Base-by-base conservation (phyloP, 306 rosid species). In the Quercus parvula region DNA sequence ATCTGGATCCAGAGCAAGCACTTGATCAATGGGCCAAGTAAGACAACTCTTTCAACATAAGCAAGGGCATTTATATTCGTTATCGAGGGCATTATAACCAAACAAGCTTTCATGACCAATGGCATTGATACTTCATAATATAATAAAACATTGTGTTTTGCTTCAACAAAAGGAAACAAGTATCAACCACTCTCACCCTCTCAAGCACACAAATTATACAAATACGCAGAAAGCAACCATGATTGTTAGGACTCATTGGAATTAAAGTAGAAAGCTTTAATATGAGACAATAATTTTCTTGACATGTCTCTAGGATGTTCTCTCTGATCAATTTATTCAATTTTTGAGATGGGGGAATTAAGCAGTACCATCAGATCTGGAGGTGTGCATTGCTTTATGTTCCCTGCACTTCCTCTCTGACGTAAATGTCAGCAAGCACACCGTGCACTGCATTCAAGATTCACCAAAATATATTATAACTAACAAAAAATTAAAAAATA, bases 211-310 rank as follows among this genome's bases (percentile, higher is more conserved):
- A 76, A 20, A 81, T 83, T 73, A 57, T 17, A 54, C n/a, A 69
- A 69, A 73, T 44, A 61, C 27, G 82, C 31, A 69, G 78, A 73
- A 66, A 49, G 79, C 80, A 79, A 77, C 57, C 67, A 35, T 67
- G n/a, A 57, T 27, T 74, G 24, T 28, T 22, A 52, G 49, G 56
- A 81, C 72, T 7, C 49, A 57, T 68, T 18, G 19, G 78, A 73
- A 75, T 73, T 55, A 56, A 25, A 83, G 75, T 56, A 8, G 79
- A 77, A 75, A 24, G 78, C 64, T 81, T 78, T 56, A 85, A 55
- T n/a, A 76, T 74, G 71, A 75, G 73, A 61, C 72, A 70, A 70
- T 70, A 27, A 66, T 56, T 28, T 52, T 73, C 64, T 67, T 25
- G 76, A 71, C 28, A 41, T 38, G 66, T 86, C 80, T 77, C 77